Percentiles rank a stretch among this genome's conserved stretches.
phyloP scores from a whole-genome alignment of 805 yeast genomes.

The Kuraishia molischiana region DNA sequence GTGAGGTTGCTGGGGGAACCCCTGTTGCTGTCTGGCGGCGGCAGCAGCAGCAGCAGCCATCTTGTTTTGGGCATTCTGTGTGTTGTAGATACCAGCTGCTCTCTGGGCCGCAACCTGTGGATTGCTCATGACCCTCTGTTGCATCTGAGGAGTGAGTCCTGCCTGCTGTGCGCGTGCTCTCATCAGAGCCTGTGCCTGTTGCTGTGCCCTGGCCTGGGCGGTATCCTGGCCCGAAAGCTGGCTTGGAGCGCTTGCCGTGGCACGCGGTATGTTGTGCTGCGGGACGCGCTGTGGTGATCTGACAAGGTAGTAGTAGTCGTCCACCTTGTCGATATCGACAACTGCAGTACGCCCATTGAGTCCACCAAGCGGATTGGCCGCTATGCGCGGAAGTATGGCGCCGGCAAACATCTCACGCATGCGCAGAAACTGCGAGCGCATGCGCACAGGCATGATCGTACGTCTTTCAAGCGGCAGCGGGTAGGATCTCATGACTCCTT shows the following conservation, averaged over 20 bases:
- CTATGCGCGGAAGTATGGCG: conserved; percentile 60
- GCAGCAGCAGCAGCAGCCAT: no score
- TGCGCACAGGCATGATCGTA: conserved; percentile 57
- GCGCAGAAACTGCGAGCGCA: conserved; percentile 66
- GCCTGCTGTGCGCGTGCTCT: not conserved
- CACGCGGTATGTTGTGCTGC: not conserved
- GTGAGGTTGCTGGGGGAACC: no score
- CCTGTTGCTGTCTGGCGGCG: no score
- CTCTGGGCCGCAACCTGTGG: not conserved
- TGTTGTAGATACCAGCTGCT: not conserved
- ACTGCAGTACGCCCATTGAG: conserved; percentile 73
- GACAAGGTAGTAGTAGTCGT: conserved; percentile 49
- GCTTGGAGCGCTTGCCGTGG: not conserved
- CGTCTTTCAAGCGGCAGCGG: conserved; percentile 81
- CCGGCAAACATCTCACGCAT: conserved; percentile 93
- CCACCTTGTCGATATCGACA: conserved; percentile 61
- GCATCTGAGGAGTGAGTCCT: not conserved
- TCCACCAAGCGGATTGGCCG: conserved; percentile 56
- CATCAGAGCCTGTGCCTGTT: conserved; percentile 2
- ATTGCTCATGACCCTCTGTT: not conserved
- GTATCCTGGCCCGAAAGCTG: not conserved
- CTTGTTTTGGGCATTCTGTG: no score
- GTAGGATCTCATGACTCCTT: conserved; percentile 73
- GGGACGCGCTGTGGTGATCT: conserved; percentile 33
- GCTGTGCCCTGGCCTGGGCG: conserved; percentile 2